phyloP scores from a whole-genome alignment of 805 yeast genomes.

The Candida pini region DNA sequence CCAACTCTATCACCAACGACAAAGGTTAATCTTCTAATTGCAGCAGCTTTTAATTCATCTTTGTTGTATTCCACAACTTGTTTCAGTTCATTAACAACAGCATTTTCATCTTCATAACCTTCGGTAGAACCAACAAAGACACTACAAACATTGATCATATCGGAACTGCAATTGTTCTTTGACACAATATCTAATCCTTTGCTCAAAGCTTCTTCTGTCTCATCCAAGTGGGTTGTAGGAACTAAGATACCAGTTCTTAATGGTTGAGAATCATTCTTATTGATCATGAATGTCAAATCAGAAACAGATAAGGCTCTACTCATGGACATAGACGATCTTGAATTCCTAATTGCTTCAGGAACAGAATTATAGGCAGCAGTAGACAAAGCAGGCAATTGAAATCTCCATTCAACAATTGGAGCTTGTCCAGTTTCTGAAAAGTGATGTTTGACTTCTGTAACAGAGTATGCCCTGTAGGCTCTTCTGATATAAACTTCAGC shows the following conservation, averaged over 20 bases:
- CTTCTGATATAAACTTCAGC: conserved; percentile 95
- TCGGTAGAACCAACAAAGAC: conserved; percentile 70
- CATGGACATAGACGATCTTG: conserved; percentile 38
- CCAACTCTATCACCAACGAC: conserved; percentile 82
- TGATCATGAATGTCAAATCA: conserved; percentile 81
- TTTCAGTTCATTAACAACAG: conserved; percentile 54
- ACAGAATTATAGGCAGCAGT: conserved; percentile 71
- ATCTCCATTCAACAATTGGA: conserved; percentile 83
- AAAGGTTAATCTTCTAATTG: conserved; percentile 90
- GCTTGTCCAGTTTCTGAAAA: conserved; percentile 38
- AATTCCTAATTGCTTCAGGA: conserved; percentile 42
- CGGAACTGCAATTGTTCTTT: conserved; percentile 34
- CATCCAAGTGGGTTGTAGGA: conserved; percentile 80
- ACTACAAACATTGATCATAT: conserved; percentile 75
- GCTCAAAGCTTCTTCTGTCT: conserved; percentile 73
- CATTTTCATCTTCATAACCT: conserved; percentile 68
- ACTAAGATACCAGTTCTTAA: conserved; percentile 80
- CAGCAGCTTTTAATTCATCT: conserved; percentile 63
- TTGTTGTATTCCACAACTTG: conserved; percentile 62
- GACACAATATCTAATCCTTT: conserved; percentile 74
- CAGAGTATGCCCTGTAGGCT: conserved; percentile 93
- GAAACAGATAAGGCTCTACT: conserved; percentile 90
- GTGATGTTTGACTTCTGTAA: conserved; percentile 67
- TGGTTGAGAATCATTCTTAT: conserved; percentile 58
- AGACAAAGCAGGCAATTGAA: conserved; percentile 71